These are phyloP conservation scores for Didymella segeticola DNA, from an alignment of 2,329 filamentous ascomycete species.

Conservation along the genomic window DNA sequence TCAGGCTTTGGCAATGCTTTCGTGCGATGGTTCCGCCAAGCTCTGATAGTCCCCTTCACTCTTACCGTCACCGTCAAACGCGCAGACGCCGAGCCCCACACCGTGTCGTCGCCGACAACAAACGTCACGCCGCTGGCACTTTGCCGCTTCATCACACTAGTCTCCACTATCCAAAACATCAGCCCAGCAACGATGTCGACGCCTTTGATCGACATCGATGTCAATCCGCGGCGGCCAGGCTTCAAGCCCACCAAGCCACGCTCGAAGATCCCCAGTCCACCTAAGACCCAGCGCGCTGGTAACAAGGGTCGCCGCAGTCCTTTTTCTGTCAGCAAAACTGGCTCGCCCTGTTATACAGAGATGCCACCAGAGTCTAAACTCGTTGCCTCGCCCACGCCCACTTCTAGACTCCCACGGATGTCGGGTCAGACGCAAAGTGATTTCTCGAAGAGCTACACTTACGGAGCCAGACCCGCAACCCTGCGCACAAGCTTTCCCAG, in stretches of 20 bases:
- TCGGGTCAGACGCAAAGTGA: slow-evolving; percentile 18
- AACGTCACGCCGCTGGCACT: background rate
- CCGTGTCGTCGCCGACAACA: slow-evolving; percentile 5
- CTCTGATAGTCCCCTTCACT: slow-evolving; percentile 17
- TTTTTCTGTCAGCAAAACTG: slow-evolving; percentile 20
- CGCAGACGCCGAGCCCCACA: slow-evolving; percentile 2
- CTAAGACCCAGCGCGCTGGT: slow-evolving; percentile 1
- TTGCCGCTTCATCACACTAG: too few relatives aligned
- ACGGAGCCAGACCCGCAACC: background rate
- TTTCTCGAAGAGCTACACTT: background rate
- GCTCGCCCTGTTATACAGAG: slow-evolving; percentile 15
- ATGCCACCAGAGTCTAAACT: background rate
- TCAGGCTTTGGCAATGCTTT: background rate
- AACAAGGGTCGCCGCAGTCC: slow-evolving; percentile 12
- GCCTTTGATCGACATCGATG: slow-evolving; percentile 19
- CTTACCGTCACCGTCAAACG: slow-evolving; percentile 11
- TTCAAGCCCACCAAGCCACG: slow-evolving; percentile 5
- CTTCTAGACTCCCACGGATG: slow-evolving; percentile 42
- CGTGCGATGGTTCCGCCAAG: background rate
- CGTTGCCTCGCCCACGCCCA: slow-evolving; percentile 11
- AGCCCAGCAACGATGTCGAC: slow-evolving; percentile 17
- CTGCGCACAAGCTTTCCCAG: slow-evolving; percentile 8
- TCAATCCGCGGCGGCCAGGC: slow-evolving; percentile 12
- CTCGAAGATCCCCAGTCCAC: slow-evolving; percentile 21
- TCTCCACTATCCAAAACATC: too few relatives aligned